Percentiles rank a stretch among this genome's conserved stretches.
phyloP scores from a whole-genome alignment of 129 eudicot genomes.

The Deinandra increscens region DNA sequence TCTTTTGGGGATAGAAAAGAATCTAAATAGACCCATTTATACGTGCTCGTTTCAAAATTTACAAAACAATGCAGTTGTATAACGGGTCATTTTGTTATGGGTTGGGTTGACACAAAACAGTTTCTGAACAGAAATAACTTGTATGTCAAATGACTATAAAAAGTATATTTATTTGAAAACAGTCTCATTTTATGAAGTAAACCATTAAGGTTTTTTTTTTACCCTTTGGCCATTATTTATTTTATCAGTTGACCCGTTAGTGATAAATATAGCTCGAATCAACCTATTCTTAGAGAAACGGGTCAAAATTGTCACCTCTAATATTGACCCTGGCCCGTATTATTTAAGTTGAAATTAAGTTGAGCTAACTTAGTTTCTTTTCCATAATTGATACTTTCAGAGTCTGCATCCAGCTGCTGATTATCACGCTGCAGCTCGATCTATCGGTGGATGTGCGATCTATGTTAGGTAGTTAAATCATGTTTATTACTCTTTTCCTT shows the following conservation, averaged over 20 bases:
- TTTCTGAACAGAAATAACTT: not conserved
- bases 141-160: not conserved
- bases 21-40: not conserved
- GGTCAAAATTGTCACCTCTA: not conserved
- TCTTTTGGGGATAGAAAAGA: not conserved
- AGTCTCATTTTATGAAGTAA: not conserved
- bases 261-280: not conserved
- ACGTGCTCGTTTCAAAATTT: not conserved
- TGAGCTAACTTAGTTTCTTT: conserved; percentile 7
- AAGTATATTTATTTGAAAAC: not conserved
- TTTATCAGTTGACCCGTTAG: not conserved
- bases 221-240: not conserved
- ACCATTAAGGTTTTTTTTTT: not conserved
- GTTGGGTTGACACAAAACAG: not conserved
- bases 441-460: conserved; percentile 91
- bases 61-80: not conserved
- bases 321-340: no score
- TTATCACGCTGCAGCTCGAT: conserved; percentile 91
- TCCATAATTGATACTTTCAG: conserved; percentile 40
- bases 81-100: not conserved
- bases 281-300: not conserved
- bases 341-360: no score
- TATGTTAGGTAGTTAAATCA: conserved; percentile 64
- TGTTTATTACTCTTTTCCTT: not conserved
- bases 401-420: conserved; percentile 92